Percentiles rank a stretch among this genome's conserved stretches.
Conservation (phyloP, 352 stramenopile species). For the Pythium folliculosum region DNA sequence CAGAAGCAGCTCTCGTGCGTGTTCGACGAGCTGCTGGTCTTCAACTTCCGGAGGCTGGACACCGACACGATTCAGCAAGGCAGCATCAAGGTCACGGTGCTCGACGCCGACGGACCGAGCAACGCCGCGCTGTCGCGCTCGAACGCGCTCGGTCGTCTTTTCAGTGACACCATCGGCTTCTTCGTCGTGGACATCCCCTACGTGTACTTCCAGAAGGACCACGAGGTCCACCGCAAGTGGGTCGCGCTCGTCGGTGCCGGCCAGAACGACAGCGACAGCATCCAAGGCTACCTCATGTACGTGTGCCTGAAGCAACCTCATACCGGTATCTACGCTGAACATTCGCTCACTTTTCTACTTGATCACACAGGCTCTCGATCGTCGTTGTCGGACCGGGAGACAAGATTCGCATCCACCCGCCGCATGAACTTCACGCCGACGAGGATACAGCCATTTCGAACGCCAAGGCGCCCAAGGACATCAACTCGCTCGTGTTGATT, state of each 20-base stretch:
- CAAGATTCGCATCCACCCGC: conserved; percentile 70
- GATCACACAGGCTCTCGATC: conserved; percentile 67
- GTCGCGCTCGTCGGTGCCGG: conserved; percentile 81
- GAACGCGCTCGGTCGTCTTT: conserved; percentile 32
- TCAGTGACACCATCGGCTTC: conserved; percentile 86
- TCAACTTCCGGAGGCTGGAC: conserved; percentile 84
- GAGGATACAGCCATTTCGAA: conserved; percentile 26
- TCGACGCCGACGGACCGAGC: conserved; percentile 67
- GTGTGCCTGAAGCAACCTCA: conserved; percentile 27
- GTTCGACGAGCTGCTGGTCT: conserved; percentile 91
- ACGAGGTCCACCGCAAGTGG: conserved; percentile 90
- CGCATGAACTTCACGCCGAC: conserved; percentile 39
- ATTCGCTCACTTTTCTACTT: neutral
- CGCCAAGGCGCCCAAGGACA: conserved; percentile 44
- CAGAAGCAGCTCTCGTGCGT: conserved; percentile 84
- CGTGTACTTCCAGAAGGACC: conserved; percentile 82
- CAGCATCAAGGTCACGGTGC: conserved; percentile 80
- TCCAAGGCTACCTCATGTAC: conserved; percentile 89
- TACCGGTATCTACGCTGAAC: neutral
- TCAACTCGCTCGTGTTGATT: conserved; percentile 83
- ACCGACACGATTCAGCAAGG: conserved; percentile 73
- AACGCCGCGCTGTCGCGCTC: conserved; percentile 26
- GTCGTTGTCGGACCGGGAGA: conserved; percentile 85
- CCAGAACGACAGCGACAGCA: conserved; percentile 77
- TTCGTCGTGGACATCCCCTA: conserved; percentile 86